Percentiles rank a stretch among this genome's conserved stretches.
These are phyloP conservation scores for Xylaria cubensis DNA, from an alignment of 495 filamentous ascomycete genomes.

Conservation along the genomic window DNA sequence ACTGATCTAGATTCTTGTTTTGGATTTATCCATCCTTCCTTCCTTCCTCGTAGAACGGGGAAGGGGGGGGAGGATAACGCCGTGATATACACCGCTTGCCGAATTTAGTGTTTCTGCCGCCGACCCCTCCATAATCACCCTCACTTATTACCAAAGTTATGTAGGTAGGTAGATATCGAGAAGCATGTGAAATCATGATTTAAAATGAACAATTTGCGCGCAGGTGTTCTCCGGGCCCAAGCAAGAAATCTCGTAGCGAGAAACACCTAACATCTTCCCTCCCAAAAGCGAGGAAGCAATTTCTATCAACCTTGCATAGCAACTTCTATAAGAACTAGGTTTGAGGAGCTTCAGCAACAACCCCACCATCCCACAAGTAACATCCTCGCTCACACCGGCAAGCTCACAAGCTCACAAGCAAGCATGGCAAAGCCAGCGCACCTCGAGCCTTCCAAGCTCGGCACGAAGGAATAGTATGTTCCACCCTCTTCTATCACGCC, in stretches of 20 bases:
- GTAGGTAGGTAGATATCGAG: not conserved
- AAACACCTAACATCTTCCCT: not conserved
- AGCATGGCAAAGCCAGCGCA: conserved; percentile 45
- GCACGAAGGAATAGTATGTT: conserved; percentile 73
- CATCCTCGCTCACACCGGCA: not conserved
- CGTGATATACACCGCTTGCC: conserved; percentile 26
- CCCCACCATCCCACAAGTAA: conserved; percentile 8
- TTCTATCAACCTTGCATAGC: not conserved
- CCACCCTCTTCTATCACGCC: not conserved
- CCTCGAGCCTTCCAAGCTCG: conserved; percentile 68
- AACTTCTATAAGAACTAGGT: not conserved
- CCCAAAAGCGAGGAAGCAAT: not conserved
- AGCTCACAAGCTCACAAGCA: not conserved
- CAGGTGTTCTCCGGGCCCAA: not conserved
- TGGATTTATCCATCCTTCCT: not conserved
- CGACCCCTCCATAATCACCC: conserved; percentile 16
- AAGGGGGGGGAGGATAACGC: not conserved
- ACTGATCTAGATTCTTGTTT: not conserved
- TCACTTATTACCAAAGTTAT: not conserved
- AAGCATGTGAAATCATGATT: conserved; percentile 12
- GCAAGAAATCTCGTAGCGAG: not conserved
- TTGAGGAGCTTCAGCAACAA: not conserved
- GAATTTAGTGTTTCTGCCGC: conserved; percentile 20
- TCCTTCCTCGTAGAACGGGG: not conserved
- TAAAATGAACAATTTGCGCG: not conserved